A percentile compares a stretch with the other conserved stretches of the same genome.
Evolutionary conservation across 441 rosid genomes (phyloP).

Genomic region (Croton laevigatus): DNA sequence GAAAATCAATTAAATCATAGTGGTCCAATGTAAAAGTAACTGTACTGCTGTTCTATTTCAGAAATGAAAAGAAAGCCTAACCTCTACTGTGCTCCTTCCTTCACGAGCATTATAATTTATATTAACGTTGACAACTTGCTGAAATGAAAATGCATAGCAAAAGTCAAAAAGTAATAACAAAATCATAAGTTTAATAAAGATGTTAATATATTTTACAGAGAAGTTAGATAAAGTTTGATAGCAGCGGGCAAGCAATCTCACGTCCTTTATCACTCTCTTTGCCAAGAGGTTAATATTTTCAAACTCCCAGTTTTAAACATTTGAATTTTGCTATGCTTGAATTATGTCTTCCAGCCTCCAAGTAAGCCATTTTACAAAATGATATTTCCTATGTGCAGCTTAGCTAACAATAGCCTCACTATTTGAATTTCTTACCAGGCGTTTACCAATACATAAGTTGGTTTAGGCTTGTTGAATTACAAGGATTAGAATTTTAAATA

Average conservation of each 20-base stretch:
- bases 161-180: no score
- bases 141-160: constrained; percentile 25
- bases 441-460: neutral
- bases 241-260: neutral
- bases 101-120: constrained; percentile 66
- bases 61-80: constrained; percentile 26
- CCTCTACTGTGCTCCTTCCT: constrained; percentile 82
- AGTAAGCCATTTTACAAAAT: neutral
- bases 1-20: constrained; percentile 4
- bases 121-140: constrained; percentile 64
- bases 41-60: neutral
- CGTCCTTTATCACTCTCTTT: neutral
- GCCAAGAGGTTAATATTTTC: neutral
- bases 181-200: no score
- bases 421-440: neutral
- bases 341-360: neutral
- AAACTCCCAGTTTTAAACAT: constrained; percentile 1
- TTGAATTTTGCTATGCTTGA: neutral
- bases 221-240: neutral
- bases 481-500: neutral
- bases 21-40: neutral
- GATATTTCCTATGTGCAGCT: neutral
- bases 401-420: neutral
- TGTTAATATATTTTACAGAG: no score
- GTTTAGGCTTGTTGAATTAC: neutral